Percentiles rank a stretch among this genome's conserved stretches.
Evolutionary conservation across 148 eudicot genomes (phyloP).

Genomic region (Camellia japonica): DNA sequence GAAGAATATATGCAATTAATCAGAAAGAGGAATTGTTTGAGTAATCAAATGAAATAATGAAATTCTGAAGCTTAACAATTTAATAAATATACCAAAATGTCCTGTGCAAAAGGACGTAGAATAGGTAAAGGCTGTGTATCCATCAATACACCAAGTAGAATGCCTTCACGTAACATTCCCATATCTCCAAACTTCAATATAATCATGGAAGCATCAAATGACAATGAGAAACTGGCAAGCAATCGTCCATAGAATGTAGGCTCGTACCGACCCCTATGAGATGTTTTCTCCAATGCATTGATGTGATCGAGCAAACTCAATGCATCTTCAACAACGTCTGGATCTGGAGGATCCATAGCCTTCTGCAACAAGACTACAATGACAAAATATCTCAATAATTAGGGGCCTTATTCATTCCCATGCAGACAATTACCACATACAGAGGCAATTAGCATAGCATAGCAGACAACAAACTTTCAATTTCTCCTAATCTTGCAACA

Average conservation of each 20-base stretch:
- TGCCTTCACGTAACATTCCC: constrained; percentile 90
- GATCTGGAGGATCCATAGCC: constrained; percentile 81
- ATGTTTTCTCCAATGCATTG: constrained; percentile 55
- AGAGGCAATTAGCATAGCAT: not conserved
- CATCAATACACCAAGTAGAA: constrained; percentile 82
- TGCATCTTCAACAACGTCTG: constrained; percentile 70
- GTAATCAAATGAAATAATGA: not conserved
- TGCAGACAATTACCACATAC: constrained; percentile 1
- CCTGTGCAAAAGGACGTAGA: constrained; percentile 81
- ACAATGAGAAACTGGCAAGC: constrained; percentile 74
- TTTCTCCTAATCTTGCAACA: not conserved
- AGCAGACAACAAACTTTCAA: constrained; percentile 7
- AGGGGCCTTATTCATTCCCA: not conserved
- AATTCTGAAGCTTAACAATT: not conserved
- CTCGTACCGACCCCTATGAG: constrained; percentile 76
- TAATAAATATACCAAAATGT: constrained; percentile 44
- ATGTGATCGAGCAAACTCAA: constrained; percentile 56
- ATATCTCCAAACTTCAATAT: constrained; percentile 70
- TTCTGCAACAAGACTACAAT: constrained; percentile 68
- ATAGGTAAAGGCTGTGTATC: constrained; percentile 85
- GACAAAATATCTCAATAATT: constrained; percentile 1
- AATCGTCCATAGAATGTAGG: constrained; percentile 87
- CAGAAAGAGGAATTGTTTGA: not conserved
- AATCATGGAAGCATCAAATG: constrained; percentile 81
- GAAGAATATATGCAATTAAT: constrained; percentile 19